Evolutionary conservation across 179 eudicot species (phyloP).

Genomic region (Nepenthes alata): DNA sequence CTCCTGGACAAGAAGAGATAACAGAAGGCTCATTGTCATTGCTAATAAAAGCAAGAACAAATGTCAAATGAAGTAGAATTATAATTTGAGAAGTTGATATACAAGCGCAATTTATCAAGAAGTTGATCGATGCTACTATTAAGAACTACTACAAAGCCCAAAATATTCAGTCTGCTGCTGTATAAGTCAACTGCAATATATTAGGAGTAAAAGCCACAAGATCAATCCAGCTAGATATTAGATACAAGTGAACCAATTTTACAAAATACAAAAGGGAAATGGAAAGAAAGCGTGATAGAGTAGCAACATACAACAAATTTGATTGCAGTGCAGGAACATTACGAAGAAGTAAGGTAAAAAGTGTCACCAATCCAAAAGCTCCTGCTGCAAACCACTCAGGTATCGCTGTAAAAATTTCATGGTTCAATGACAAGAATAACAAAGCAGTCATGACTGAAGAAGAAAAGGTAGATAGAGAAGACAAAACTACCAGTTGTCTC

Average conservation of each 20-base stretch:
- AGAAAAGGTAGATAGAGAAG: slow-evolving; percentile 1
- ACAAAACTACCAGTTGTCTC: slow-evolving; percentile 62
- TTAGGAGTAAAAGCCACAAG: background rate
- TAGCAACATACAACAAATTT: slow-evolving; percentile 54
- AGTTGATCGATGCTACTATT: too few relatives aligned
- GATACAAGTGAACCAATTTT: background rate
- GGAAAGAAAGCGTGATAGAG: slow-evolving; percentile 1
- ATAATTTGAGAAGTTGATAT: too few relatives aligned
- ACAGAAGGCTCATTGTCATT: too few relatives aligned
- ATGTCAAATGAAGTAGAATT: too few relatives aligned
- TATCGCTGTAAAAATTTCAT: slow-evolving; percentile 49
- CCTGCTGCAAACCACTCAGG: slow-evolving; percentile 98
- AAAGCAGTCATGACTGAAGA: background rate
- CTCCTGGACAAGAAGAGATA: too few relatives aligned
- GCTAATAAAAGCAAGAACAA: too few relatives aligned
- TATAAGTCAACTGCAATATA: background rate
- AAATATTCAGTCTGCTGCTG: background rate
- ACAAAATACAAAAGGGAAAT: slow-evolving; percentile 1
- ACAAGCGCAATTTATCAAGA: too few relatives aligned
- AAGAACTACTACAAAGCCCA: background rate
- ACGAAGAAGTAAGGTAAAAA: slow-evolving; percentile 83
- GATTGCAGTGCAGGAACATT: slow-evolving; percentile 91
- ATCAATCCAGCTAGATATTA: background rate
- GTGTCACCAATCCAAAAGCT: slow-evolving; percentile 85
- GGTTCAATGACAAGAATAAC: background rate